These are phyloP conservation scores for Sugiyamaella neomexicana DNA, from an alignment of 1,139 yeast genomes.

Conservation along the genomic window DNA sequence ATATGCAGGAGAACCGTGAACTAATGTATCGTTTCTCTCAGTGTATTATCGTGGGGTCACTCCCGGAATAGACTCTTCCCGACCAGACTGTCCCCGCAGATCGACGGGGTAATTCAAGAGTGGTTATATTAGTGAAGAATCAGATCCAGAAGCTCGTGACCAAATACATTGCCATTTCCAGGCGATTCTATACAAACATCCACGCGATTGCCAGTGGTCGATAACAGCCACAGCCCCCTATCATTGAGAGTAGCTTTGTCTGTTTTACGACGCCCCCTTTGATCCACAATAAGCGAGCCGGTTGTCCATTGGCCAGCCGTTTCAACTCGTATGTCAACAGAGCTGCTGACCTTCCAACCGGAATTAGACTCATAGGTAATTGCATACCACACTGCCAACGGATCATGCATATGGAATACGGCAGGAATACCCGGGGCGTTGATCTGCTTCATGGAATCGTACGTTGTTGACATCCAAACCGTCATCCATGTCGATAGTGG, in stretches of 20 bases:
- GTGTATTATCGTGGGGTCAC: no score
- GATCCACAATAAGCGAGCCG: conserved; percentile 43
- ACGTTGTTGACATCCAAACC: conserved; percentile 41
- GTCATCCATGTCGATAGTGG: conserved; percentile 41
- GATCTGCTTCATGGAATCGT: conserved; percentile 35
- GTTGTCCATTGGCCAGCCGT: conserved; percentile 42
- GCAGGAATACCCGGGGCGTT: conserved; percentile 29
- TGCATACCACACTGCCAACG: conserved; percentile 44
- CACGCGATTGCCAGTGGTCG: conserved; percentile 35
- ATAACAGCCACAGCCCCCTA: conserved; percentile 34
- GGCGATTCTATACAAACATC: conserved; percentile 36
- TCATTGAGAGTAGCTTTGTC: conserved; percentile 29
- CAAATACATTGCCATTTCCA: conserved; percentile 24
- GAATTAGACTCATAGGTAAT: conserved; percentile 24
- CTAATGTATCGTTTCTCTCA: no score
- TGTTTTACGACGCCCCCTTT: conserved; percentile 38
- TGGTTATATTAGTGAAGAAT: conserved; percentile 16
- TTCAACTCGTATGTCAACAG: conserved; percentile 44
- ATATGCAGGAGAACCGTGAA: no score
- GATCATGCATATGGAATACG: conserved; percentile 43
- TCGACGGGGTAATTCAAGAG: no score
- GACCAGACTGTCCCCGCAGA: no score
- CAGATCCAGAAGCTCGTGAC: conserved; percentile 21
- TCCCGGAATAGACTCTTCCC: no score
- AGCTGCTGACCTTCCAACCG: conserved; percentile 35